These are phyloP conservation scores for Penicillium verrucosum DNA, from an alignment of 2,329 filamentous ascomycete genomes.

Conservation along the genomic window DNA sequence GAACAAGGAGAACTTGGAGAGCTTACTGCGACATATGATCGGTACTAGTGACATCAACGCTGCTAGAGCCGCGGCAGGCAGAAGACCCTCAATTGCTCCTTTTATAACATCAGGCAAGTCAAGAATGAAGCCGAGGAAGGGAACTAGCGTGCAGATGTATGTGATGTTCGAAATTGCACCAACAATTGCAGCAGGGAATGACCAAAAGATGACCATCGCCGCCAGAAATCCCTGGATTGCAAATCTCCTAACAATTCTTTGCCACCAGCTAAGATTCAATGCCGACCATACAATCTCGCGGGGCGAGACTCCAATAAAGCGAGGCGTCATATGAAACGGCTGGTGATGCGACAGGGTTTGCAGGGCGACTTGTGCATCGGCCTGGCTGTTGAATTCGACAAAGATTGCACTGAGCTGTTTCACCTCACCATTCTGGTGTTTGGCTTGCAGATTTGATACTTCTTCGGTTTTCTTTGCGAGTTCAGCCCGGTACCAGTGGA, in stretches of 20 bases:
- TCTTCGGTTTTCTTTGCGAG: slow-evolving; percentile 68
- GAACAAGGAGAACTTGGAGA: not conserved
- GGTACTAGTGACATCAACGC: slow-evolving; percentile 85
- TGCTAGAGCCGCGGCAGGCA: slow-evolving; percentile 75
- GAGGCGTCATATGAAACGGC: slow-evolving; percentile 81
- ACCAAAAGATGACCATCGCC: slow-evolving; percentile 83
- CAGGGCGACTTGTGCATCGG: slow-evolving; percentile 78
- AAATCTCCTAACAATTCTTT: slow-evolving; percentile 70
- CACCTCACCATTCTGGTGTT: slow-evolving; percentile 61
- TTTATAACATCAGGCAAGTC: slow-evolving; percentile 67
- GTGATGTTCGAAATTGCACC: slow-evolving; percentile 83
- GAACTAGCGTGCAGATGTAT: slow-evolving; percentile 53
- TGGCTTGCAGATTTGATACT: slow-evolving; percentile 63
- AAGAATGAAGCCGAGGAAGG: slow-evolving; percentile 71
- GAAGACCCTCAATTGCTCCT: slow-evolving; percentile 77
- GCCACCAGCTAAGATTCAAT: slow-evolving; percentile 77
- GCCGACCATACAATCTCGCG: slow-evolving; percentile 86
- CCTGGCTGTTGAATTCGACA: slow-evolving; percentile 79
- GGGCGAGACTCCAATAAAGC: slow-evolving; percentile 78
- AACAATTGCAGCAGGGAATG: slow-evolving; percentile 70
- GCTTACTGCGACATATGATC: slow-evolving; percentile 69
- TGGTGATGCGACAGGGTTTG: slow-evolving; percentile 84
- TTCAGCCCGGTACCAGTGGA: slow-evolving; percentile 76
- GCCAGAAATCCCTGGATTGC: slow-evolving; percentile 66
- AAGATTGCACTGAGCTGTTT: slow-evolving; percentile 75